Percentiles rank a stretch among this genome's conserved stretches.
Evolutionary conservation across 257 asterid genomes (phyloP).

Genomic region (Petunia axillaris): DNA sequence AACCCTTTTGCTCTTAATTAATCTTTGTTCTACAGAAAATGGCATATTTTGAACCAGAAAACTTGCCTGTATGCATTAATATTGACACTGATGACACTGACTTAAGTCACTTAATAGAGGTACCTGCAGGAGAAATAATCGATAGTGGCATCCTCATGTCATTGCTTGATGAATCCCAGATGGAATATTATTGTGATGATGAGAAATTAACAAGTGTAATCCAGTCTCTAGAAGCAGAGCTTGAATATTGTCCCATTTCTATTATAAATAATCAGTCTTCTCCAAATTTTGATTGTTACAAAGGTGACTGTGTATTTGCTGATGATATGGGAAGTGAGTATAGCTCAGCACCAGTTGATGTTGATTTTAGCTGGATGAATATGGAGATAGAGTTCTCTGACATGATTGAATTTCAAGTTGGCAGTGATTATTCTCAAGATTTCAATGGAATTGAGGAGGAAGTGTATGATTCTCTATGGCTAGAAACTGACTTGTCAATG

Average conservation of each 20-base stretch:
- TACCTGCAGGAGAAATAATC: neutral
- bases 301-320: neutral
- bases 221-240: conserved; percentile 34
- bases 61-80: neutral
- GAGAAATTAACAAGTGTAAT: conserved; percentile 32
- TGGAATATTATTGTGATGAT: conserved; percentile 24
- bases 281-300: neutral
- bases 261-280: neutral
- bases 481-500: conserved; percentile 25
- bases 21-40: neutral
- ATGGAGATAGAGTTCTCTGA: neutral
- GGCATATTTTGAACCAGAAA: conserved; percentile 4
- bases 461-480: conserved; percentile 30
- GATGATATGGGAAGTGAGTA: neutral
- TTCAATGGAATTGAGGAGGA: conserved; percentile 21
- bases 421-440: conserved; percentile 10
- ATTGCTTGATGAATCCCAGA: conserved; percentile 28
- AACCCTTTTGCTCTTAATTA: neutral
- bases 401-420: conserved; percentile 22
- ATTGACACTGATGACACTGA: neutral
- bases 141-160: conserved; percentile 29
- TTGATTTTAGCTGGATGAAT: conserved; percentile 31
- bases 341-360: conserved; percentile 7
- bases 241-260: conserved; percentile 5
- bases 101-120: neutral